Conservation (phyloP, 2,329 filamentous ascomycete genomes). For the Amphichorda felina region DNA sequence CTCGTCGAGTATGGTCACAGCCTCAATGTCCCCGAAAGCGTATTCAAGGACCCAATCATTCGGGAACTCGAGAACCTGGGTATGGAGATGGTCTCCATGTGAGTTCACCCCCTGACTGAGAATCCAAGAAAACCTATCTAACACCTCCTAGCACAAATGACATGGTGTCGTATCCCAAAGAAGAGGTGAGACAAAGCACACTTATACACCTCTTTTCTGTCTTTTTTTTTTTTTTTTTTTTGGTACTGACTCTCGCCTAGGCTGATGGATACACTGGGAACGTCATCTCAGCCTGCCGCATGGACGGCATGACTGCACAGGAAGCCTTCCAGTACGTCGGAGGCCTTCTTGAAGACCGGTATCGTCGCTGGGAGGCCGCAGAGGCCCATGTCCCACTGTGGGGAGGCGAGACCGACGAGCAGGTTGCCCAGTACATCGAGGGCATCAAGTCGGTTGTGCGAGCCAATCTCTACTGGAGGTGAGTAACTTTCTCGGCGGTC, state of each 20-base stretch:
- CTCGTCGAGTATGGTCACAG: conserved; percentile 11
- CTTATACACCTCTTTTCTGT: too few species aligned
- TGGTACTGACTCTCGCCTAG: neutral
- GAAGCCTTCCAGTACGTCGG: conserved; percentile 10
- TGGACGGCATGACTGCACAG: conserved; percentile 8
- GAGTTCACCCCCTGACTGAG: conserved; percentile 1
- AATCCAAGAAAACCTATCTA: neutral
- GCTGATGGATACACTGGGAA: conserved; percentile 10
- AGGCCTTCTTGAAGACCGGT: conserved; percentile 7
- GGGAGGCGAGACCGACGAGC: conserved; percentile 3
- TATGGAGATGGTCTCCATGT: conserved; percentile 12
- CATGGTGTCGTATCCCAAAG: conserved; percentile 10
- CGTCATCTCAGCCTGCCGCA: conserved; percentile 9
- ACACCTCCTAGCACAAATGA: conserved; percentile 10
- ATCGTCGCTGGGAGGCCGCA: conserved; percentile 7
- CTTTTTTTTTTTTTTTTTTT: too few species aligned
- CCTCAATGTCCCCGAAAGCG: conserved; percentile 8
- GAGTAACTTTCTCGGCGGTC: too few species aligned
- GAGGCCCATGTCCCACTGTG: conserved; percentile 7
- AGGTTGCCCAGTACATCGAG: conserved; percentile 9
- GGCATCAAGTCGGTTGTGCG: conserved; percentile 11
- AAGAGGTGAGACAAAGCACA: conserved; percentile 6
- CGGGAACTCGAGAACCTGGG: conserved; percentile 10
- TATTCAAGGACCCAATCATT: conserved; percentile 8
- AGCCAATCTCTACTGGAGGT: conserved; percentile 7